phyloP scores from a whole-genome alignment of 2,329 filamentous ascomycete genomes.

The Xylaria sp. region DNA sequence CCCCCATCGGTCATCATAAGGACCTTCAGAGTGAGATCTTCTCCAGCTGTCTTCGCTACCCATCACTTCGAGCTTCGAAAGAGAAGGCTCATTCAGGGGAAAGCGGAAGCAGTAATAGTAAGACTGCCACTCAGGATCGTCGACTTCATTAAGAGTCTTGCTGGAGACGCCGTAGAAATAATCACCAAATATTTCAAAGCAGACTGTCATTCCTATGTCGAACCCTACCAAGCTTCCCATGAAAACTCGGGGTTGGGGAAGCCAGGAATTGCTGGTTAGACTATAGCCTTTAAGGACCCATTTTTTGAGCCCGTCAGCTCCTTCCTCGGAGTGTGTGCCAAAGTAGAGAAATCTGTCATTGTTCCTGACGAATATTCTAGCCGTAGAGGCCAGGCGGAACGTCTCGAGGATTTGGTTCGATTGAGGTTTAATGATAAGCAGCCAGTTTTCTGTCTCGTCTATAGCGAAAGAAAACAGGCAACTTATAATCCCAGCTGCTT shows the following conservation, averaged over 20 bases:
- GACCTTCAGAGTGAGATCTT: conserved; percentile 70
- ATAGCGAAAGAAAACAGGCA: conserved; percentile 58
- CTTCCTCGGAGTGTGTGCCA: conserved; percentile 64
- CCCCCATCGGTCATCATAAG: conserved; percentile 77
- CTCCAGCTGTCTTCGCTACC: conserved; percentile 63
- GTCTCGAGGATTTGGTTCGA: conserved; percentile 49
- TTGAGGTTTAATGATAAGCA: conserved; percentile 57
- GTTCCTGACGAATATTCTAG: conserved; percentile 72
- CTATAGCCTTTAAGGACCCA: conserved; percentile 67
- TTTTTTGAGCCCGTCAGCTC: conserved; percentile 60
- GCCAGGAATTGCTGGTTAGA: conserved; percentile 49
- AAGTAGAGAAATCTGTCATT: conserved; percentile 66
- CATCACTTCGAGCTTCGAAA: conserved; percentile 47
- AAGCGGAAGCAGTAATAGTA: conserved; percentile 73
- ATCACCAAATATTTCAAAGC: conserved; percentile 71
- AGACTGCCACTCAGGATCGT: conserved; percentile 70
- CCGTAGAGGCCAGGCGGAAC: conserved; percentile 50
- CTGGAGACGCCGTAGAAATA: conserved; percentile 75
- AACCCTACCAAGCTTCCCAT: conserved; percentile 65
- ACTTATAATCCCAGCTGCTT: conserved; percentile 60
- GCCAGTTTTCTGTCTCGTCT: conserved; percentile 50
- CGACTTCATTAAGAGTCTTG: conserved; percentile 63
- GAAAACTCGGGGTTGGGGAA: conserved; percentile 51
- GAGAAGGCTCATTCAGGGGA: conserved; percentile 55
- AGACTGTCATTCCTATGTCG: conserved; percentile 71